phyloP scores from a whole-genome alignment of 1,284 basidiomycete genomes.

The Rhodotorula sp. region DNA sequence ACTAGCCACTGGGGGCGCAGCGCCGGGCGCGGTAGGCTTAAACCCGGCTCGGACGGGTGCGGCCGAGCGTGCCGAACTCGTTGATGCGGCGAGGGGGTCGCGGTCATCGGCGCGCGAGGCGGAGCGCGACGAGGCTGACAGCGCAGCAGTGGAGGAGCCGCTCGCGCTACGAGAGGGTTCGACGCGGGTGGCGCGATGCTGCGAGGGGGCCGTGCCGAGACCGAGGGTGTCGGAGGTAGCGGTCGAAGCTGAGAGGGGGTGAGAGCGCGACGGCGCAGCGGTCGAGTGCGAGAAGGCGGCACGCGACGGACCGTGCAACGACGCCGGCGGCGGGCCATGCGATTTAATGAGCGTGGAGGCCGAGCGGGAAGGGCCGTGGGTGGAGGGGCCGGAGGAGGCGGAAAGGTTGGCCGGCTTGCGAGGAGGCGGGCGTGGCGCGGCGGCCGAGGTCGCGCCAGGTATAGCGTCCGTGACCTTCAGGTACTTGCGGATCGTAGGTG shows the following conservation, averaged over 20 bases:
- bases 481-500: conserved; percentile 74
- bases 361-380: background rate
- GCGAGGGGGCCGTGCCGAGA: background rate
- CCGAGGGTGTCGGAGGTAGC: background rate
- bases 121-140: conserved; percentile 4
- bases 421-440: background rate
- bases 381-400: conserved; percentile 3
- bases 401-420: conserved; percentile 9
- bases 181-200: conserved; percentile 2
- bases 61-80: background rate
- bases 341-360: background rate
- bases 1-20: background rate
- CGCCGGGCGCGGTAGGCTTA: conserved; percentile 13
- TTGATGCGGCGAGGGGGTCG: conserved; percentile 4
- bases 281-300: background rate
- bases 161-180: conserved; percentile 2
- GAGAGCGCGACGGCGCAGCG: background rate
- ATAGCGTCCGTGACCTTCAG: conserved; percentile 59
- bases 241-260: background rate
- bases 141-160: background rate
- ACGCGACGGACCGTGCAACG: conserved; percentile 2
- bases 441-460: background rate
- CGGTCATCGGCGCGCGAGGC: conserved; percentile 15
- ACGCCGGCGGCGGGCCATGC: background rate
- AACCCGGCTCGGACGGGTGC: conserved; percentile 3